Evolutionary conservation across 1,139 yeast species (phyloP), one percentile per base, ranked within the genome.

Genomic region (Suhomyces ambrosiae): DNA sequence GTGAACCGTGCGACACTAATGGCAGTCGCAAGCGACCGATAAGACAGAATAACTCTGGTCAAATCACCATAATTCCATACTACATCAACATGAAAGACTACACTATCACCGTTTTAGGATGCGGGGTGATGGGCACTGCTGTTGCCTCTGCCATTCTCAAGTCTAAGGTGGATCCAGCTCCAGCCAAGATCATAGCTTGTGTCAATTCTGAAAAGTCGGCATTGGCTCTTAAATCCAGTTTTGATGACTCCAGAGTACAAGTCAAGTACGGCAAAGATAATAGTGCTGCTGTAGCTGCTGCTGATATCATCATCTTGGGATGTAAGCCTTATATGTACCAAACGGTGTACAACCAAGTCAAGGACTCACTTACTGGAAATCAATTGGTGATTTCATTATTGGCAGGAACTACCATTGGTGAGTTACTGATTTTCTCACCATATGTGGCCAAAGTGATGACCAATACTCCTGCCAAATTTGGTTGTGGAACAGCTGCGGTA

Each of bases 61-160:
- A 18, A 18, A 18, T 18, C 21, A 18, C 8, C 21, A 18, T 18
- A 6, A 18, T 6, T 18, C 21, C 5, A 5, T 8, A 18, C 21
- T 18, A 18, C 21, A 6, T 5, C 8, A 18, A 6, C 21, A 63
- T 64, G 72, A 53, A 66, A 43, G 72, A 74, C 41, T 80, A 77
- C 60, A 85, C 92, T 3, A 68, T 92, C 39, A 76, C 94, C 12
- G 82, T 92, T 18, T 72, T 92, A 41, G 99, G 97, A 30, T 81
- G 95, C 53, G 99, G 99, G 41, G 90, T 87, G 40, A 87, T 92
- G 92, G 97, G 98, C 41, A 85, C 94, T 22, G 97, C 98, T n/a
- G 88, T 92, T 32, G 76, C 86, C 27, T 75, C 88, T 11, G 96
- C 97, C 14, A 84, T 90, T 37, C 72, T 64, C 52, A 71, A 52